A percentile compares a stretch with the other conserved stretches of the same genome.
These are phyloP conservation scores for Backusella psychrophila DNA, from an alignment of 192 early-diverging fungal genomes.

Conservation along the genomic window DNA sequence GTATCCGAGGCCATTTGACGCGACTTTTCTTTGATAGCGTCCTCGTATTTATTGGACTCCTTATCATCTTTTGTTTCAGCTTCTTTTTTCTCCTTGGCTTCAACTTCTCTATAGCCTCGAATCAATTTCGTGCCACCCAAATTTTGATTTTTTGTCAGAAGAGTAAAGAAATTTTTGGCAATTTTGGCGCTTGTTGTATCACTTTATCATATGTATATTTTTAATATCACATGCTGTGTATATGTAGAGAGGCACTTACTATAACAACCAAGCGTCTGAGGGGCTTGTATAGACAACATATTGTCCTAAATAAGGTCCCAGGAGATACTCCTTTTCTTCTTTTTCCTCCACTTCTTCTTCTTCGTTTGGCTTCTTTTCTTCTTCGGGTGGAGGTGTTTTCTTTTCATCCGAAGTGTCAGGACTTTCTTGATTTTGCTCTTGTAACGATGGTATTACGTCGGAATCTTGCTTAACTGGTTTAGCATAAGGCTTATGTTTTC, in stretches of 20 bases:
- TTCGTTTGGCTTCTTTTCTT: background rate
- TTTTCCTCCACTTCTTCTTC: background rate
- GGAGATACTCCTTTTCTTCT: slow-evolving; percentile 42
- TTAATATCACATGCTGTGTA: background rate
- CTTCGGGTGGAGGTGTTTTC: background rate
- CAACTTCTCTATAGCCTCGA: slow-evolving; percentile 74
- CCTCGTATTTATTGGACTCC: background rate
- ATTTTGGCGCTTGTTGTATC: slow-evolving; percentile 30
- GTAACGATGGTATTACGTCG: background rate
- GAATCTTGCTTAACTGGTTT: background rate
- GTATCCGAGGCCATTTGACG: background rate
- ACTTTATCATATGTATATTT: slow-evolving; percentile 6
- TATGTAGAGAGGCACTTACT: slow-evolving; percentile 26
- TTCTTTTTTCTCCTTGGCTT: slow-evolving; percentile 12
- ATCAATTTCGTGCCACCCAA: slow-evolving; percentile 67
- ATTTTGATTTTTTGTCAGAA: slow-evolving; percentile 48
- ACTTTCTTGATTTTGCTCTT: background rate
- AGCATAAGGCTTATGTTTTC: slow-evolving; percentile 12
- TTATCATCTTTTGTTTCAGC: background rate
- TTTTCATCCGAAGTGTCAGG: background rate
- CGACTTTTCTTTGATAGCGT: background rate
- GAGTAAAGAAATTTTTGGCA: slow-evolving; percentile 53
- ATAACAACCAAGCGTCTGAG: slow-evolving; percentile 57
- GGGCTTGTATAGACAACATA: slow-evolving; percentile 71
- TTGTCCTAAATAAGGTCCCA: slow-evolving; percentile 75